Evolutionary conservation across 2,329 filamentous ascomycete genomes (phyloP), one percentile per base, ranked within the genome.

Genomic region (Venturia nashicola): DNA sequence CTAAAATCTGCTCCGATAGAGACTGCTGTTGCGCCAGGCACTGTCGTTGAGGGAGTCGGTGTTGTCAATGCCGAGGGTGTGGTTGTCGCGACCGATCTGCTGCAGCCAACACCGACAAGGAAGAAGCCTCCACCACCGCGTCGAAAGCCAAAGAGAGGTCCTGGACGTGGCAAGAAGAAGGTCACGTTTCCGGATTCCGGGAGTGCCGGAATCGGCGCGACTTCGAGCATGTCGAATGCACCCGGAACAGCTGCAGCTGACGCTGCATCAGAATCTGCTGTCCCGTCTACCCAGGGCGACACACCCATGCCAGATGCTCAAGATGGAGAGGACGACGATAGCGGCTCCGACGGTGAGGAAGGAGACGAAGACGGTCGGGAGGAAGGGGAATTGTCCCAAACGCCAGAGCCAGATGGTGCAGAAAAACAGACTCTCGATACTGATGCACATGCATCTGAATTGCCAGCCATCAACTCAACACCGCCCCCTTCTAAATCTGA

Each of bases 161-260:
- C 89, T 43, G 90, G 90, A 8, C 84, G 91, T 67, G 90, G 90
- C 67, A 93, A 88, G 80, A 89, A 87, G 75, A 90, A 87, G 72
- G 83, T 86, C 51, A 81, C 82, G 66, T 85, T 86, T 78, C 69
- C 69, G 54, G 74, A 65, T 34, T 76, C 73, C 66, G 73, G 72
- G 42, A 66, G 73, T 32, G 74, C 76, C 40, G 72, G 73, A 39
- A 73, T 73, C 27, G 79, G 76, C 39, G 73, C 74, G 32, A 70
- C 74, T 0, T 69, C 75, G 2, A 48, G 32, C 48, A 16, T 32
- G 42, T 40, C 39, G 40, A 63, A 59, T 36, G 43, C 54, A 3
- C 23, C 63, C 27, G 71, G 76, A 67, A 71, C 70, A 67, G 12
- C 51, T 4, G 51, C 69, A 67, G n/a, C 71, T 69, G 63, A 72